Base-by-base conservation (phyloP, 2,329 filamentous ascomycete genomes). In the Xylariaceae sp. region DNA sequence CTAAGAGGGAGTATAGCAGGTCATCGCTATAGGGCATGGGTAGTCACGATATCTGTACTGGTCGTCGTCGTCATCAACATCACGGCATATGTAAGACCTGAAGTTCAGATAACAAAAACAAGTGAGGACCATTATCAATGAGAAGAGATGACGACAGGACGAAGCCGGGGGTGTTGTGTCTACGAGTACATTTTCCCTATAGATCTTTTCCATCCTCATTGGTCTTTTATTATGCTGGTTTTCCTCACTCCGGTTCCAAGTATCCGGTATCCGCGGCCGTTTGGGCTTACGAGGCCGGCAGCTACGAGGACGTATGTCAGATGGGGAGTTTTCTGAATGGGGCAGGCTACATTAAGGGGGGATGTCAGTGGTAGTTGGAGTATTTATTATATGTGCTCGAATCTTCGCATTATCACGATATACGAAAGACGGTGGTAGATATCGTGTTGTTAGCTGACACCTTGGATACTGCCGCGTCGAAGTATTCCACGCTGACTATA, bases 51-150 rank as follows among this genome's bases (percentile, higher is more conserved):
- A 30, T 30, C 23, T 4, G 23, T 45, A 13, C 44, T 51, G 52
- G 34, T 39, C 30, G 56, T 48, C 51, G 52, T 58, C 55, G 53
- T 61, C 55, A 58, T 61, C 59, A 39, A 54, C 4, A 45, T 52
- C 54, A 59, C 47, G 42, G 50, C 60, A 54, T 53, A 48, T 59
- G 60, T 51, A 44, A 45, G 42, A 45, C 42, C 4, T 7, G n/a
- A 45, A 30, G 23, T 4, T 30, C 23, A 30, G 17, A 18, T 18
- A 30, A 30, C 4, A 5, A 1, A 30, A 30, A 30, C 23, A 30
- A 30, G 23, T 5, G 23, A 4, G 42, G 42, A 17, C 42, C n/a
- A 11, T 11, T 45, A 13, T 11, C 11, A 51, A 18, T 48, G 5
- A 51, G 23, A 34, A n/a, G 47, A 50, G 15, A 45, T 48, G 51